phyloP scores from a whole-genome alignment of 345 rosid species.

The Microthlaspi erraticum region DNA sequence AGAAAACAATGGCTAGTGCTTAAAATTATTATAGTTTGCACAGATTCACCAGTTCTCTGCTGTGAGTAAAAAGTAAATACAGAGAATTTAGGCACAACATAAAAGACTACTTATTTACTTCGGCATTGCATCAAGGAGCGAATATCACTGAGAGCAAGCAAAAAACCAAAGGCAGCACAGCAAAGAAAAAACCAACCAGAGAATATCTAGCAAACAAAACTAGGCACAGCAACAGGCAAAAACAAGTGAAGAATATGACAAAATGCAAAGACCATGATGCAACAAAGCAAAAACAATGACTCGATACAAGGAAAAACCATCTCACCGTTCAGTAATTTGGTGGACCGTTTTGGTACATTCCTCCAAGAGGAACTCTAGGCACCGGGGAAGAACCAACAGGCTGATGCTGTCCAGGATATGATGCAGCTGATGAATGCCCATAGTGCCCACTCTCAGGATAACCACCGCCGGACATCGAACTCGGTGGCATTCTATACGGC shows the following conservation, averaged over 20 bases:
- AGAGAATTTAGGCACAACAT: slow-evolving; percentile 13
- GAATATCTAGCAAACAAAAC: slow-evolving; percentile 23
- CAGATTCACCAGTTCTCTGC: slow-evolving; percentile 1
- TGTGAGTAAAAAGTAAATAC: neutral
- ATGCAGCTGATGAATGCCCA: slow-evolving; percentile 57
- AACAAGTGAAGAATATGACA: slow-evolving; percentile 16
- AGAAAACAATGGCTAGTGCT: neutral
- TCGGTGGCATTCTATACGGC: slow-evolving; percentile 63
- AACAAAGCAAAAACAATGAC: neutral
- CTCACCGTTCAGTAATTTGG: slow-evolving; percentile 71
- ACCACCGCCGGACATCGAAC: slow-evolving; percentile 68
- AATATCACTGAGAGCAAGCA: slow-evolving; percentile 15
- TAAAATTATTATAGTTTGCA: neutral
- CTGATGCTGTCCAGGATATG: slow-evolving; percentile 70
- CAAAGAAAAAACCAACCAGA: neutral
- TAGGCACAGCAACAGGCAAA: slow-evolving; percentile 9
- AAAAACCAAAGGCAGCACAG: neutral
- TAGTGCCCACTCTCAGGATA: slow-evolving; percentile 70
- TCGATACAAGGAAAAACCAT: slow-evolving; percentile 33
- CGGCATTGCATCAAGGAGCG: slow-evolving; percentile 2
- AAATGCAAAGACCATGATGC: slow-evolving; percentile 23
- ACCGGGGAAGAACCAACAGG: slow-evolving; percentile 66
- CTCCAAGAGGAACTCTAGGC: slow-evolving; percentile 80
- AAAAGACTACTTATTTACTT: slow-evolving; percentile 8
- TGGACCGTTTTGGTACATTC: slow-evolving; percentile 73